phyloP scores from a whole-genome alignment of 2,329 filamentous ascomycete species.

The Colletotrichum somersetense region DNA sequence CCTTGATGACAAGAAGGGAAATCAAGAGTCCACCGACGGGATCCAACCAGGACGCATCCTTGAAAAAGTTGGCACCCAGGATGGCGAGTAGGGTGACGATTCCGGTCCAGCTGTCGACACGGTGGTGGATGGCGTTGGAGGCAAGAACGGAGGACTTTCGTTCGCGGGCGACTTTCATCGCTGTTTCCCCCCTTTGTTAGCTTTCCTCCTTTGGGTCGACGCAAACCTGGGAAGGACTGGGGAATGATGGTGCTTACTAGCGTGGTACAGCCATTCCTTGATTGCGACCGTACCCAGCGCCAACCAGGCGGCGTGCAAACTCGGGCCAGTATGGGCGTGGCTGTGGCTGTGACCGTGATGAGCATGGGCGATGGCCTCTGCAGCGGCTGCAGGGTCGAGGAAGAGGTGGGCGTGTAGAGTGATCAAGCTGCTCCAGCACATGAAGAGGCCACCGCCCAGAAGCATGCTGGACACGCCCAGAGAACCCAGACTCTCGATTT shows the following conservation, averaged over 20 bases:
- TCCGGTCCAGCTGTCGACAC: slow-evolving; percentile 94
- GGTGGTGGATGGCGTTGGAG: slow-evolving; percentile 96
- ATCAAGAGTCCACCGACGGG: slow-evolving; percentile 94
- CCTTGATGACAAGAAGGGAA: slow-evolving; percentile 91
- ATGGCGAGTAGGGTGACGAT: slow-evolving; percentile 93
- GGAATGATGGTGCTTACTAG: slow-evolving; percentile 75
- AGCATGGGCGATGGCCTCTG: slow-evolving; percentile 65
- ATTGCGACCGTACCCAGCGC: slow-evolving; percentile 89
- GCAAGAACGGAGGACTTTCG: slow-evolving; percentile 96
- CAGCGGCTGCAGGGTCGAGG: slow-evolving; percentile 70
- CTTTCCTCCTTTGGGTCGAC: neutral
- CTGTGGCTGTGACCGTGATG: slow-evolving; percentile 75
- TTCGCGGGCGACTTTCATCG: slow-evolving; percentile 94
- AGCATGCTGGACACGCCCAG: slow-evolving; percentile 93
- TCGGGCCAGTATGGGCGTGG: slow-evolving; percentile 79
- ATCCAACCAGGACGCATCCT: slow-evolving; percentile 91
- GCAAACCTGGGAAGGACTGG: neutral
- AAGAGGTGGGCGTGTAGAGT: slow-evolving; percentile 80
- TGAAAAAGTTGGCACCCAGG: slow-evolving; percentile 86
- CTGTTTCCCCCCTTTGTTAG: slow-evolving; percentile 57
- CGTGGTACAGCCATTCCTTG: slow-evolving; percentile 97
- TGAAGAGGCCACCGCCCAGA: slow-evolving; percentile 89
- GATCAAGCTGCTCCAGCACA: slow-evolving; percentile 83
- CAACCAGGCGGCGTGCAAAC: slow-evolving; percentile 94
- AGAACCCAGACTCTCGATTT: slow-evolving; percentile 96